Base-by-base conservation (phyloP, 768 basidiomycete genomes). In the Cantharellus cinnabarinus region DNA sequence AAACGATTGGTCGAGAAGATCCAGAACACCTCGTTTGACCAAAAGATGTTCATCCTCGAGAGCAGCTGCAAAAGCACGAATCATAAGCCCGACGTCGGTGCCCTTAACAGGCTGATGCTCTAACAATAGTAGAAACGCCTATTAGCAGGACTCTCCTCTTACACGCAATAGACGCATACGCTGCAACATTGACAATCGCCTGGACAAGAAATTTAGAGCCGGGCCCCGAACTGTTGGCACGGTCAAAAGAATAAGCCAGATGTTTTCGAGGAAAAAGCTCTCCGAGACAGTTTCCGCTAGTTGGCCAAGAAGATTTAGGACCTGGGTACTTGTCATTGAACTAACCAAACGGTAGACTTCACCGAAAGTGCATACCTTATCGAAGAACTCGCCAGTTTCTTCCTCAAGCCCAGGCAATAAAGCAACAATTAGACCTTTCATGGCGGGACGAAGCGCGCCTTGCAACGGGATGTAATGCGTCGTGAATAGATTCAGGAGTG, bases 311-410 rank as follows among this genome's bases (percentile, higher is more conserved):
- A 99, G 70, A 55, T 73, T 73, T 40, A 97, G 68, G 41, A 94
- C 89, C 87, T 89, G 64, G 39, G 42, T 38, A 1, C 20, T 29
- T 0, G 20, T 29, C 20, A 29, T 29, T 29, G 20, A 29, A 29
- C 20, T 1, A 29, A 29, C 20, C 20, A 29, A 29, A 29, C 20
- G 20, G 20, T 29, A 29, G 20, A 29, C 20, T 29, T 29, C 20
- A 7, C n/a, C 7, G 44, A 58, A 7, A 5, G 15, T 55, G 4
- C 61, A 34, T 58, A 82, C 85, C 73, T 86, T 87, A 57, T 98
- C 95, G 65, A 97, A 97, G 71, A 87, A 95, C 70, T 98, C 95
- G 1, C 91, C 88, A 0, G 90, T 93, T 69, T 97, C 94, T 68
- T 99, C 95, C 69, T 99, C 95, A 57, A 98, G 73, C 2, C 95